These are phyloP conservation scores for Abrus precatorius DNA, from an alignment of 306 rosid genomes.

Conservation along the genomic window DNA sequence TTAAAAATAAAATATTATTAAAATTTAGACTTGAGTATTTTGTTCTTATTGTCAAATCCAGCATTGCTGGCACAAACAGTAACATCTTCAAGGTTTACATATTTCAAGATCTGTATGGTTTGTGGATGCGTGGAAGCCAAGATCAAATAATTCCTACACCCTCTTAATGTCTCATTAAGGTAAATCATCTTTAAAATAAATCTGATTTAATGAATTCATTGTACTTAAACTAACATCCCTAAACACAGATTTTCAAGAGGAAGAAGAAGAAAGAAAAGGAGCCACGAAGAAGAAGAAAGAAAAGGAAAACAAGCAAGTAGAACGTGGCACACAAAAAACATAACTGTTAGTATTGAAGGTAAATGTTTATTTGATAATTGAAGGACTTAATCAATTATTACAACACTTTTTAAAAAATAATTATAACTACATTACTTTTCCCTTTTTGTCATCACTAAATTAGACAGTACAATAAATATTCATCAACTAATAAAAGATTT, in stretches of 20 bases:
- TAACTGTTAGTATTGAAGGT: neutral
- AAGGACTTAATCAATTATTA: constrained; percentile 1
- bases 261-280: too few species aligned
- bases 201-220: neutral
- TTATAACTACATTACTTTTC: neutral
- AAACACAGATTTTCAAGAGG: too few species aligned
- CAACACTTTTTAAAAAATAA: neutral
- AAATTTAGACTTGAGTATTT: too few species aligned
- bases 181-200: neutral
- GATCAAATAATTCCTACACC: neutral
- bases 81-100: too few species aligned
- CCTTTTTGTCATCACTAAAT: constrained; percentile 45
- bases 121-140: neutral
- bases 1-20: too few species aligned
- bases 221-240: too few species aligned
- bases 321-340: neutral
- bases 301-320: neutral
- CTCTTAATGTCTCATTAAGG: neutral
- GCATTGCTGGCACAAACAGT: too few species aligned
- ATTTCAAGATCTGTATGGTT: too few species aligned
- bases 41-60: too few species aligned
- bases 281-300: neutral
- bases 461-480: neutral
- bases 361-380: neutral
- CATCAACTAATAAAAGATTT: constrained; percentile 39